These are phyloP conservation scores for Malassezia equina DNA, from an alignment of 1,284 basidiomycete species.

Conservation along the genomic window DNA sequence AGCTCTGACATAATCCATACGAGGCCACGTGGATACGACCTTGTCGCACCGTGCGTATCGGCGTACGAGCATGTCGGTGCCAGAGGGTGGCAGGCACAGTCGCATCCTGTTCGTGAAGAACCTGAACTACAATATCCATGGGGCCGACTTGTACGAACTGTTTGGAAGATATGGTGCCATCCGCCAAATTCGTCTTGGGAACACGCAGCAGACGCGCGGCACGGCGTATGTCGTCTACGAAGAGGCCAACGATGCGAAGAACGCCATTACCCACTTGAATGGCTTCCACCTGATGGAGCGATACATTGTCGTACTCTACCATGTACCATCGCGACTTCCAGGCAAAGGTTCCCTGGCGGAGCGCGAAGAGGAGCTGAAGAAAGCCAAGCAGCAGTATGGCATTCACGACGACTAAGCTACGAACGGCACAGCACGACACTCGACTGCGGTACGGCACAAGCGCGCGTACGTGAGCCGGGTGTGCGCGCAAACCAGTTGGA, in stretches of 20 bases:
- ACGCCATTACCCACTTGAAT: constrained; percentile 88
- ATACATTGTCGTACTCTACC: constrained; percentile 77
- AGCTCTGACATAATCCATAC: neutral
- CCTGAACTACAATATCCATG: constrained; percentile 78
- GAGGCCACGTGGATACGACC: neutral
- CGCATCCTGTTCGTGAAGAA: constrained; percentile 54
- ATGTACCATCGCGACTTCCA: constrained; percentile 82
- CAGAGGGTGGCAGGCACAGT: constrained; percentile 15
- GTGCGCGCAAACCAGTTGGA: constrained; percentile 9
- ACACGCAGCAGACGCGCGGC: constrained; percentile 78
- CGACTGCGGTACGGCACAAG: constrained; percentile 9
- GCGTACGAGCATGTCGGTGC: neutral
- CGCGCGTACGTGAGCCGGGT: neutral
- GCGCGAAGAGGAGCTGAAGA: constrained; percentile 78
- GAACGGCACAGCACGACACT: neutral
- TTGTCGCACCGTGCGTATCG: neutral
- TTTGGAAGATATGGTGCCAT: constrained; percentile 96
- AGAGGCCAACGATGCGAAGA: constrained; percentile 57
- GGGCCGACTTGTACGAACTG: constrained; percentile 80
- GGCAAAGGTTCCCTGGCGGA: constrained; percentile 84
- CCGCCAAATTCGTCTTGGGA: constrained; percentile 86
- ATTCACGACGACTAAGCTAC: constrained; percentile 35
- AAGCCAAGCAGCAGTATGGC: constrained; percentile 68
- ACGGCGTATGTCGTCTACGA: constrained; percentile 72
- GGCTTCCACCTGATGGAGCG: constrained; percentile 97